Evolutionary conservation across 768 basidiomycete genomes (phyloP).

Genomic region (Termitomyces titanicus): DNA sequence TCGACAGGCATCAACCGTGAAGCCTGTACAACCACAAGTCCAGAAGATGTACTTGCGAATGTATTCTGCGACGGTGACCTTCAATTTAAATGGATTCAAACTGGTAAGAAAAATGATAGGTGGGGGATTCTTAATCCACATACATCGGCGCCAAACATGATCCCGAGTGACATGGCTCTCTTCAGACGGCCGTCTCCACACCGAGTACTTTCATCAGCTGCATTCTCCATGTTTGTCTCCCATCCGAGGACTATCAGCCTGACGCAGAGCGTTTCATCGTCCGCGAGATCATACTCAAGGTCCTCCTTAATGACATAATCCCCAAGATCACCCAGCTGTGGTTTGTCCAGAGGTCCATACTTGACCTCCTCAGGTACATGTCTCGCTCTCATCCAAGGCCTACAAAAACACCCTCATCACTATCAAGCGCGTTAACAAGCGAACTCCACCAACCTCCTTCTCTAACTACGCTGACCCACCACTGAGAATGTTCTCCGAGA

Average conservation of each 20-base stretch:
- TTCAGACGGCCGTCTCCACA: constrained; percentile 60
- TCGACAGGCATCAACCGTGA: constrained; percentile 13
- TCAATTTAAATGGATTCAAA: constrained; percentile 18
- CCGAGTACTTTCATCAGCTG: constrained; percentile 78
- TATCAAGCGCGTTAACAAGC: constrained; percentile 61
- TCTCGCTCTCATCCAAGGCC: constrained; percentile 61
- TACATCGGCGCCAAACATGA: constrained; percentile 67
- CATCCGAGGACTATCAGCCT: constrained; percentile 73
- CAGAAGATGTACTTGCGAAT: constrained; percentile 55
- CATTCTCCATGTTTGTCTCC: constrained; percentile 69
- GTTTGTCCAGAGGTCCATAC: constrained; percentile 75
- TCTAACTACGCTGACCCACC: constrained; percentile 30
- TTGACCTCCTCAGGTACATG: constrained; percentile 69
- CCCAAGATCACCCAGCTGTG: constrained; percentile 81
- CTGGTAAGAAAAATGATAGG: not conserved
- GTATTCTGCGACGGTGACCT: constrained; percentile 50
- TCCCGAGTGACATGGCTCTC: constrained; percentile 77
- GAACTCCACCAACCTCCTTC: constrained; percentile 19
- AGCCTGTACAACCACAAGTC: not conserved
- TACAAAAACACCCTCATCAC: constrained; percentile 64
- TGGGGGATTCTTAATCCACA: constrained; percentile 18
- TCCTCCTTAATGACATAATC: constrained; percentile 64
- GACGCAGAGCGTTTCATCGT: constrained; percentile 79
- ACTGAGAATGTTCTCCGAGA: constrained; percentile 43
- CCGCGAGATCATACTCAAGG: constrained; percentile 79